phyloP scores from a whole-genome alignment of 2,329 filamentous ascomycete species.

The Colletotrichum falcatum region DNA sequence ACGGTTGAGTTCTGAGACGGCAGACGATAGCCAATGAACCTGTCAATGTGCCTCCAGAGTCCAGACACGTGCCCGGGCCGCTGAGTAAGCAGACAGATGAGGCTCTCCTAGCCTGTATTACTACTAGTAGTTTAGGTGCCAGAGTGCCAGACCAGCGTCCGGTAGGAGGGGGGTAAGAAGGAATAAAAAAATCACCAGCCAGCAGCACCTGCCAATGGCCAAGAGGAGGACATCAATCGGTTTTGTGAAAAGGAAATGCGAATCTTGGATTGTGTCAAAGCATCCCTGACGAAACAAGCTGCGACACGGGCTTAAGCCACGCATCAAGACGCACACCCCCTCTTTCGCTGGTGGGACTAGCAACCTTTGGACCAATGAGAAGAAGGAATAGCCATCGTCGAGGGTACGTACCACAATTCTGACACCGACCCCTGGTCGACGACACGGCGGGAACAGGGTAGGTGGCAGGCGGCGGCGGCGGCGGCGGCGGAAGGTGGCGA shows the following conservation, averaged over 20 bases:
- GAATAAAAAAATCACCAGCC: too few species aligned
- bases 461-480: constrained; percentile 2
- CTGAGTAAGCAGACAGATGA: constrained; percentile 2
- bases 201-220: not conserved
- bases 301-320: constrained; percentile 46
- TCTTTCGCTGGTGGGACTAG: constrained; percentile 22
- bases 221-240: not conserved
- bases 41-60: constrained; percentile 10
- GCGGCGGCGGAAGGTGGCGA: not conserved
- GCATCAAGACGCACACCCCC: constrained; percentile 35
- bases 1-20: constrained; percentile 9
- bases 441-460: not conserved
- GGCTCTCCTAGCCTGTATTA: too few species aligned
- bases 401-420: constrained; percentile 28
- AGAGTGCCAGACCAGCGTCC: not conserved
- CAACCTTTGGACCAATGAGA: constrained; percentile 30
- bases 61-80: too few species aligned
- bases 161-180: not conserved
- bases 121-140: not conserved
- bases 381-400: not conserved
- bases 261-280: constrained; percentile 51
- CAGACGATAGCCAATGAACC: constrained; percentile 7
- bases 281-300: constrained; percentile 54
- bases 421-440: constrained; percentile 19
- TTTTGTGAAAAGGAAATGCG: constrained; percentile 20